A percentile compares a stretch with the other conserved stretches of the same genome.
Conservation (phyloP, 257 asterid species). For the Sherardia arvensis region DNA sequence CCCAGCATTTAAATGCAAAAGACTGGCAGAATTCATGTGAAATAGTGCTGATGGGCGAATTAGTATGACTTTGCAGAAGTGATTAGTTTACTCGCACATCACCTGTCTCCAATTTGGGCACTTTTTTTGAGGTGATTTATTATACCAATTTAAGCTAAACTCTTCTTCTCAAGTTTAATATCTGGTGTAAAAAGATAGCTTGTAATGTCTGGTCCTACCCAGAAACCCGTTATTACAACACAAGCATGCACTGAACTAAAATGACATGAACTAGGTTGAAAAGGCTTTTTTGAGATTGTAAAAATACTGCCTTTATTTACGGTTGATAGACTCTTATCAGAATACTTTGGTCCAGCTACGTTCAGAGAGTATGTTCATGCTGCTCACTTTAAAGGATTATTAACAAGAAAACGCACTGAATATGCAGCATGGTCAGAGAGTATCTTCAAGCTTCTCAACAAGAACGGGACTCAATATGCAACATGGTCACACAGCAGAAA, state of each 20-base stretch:
- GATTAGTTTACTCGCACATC: no score
- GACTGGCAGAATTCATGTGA: background rate
- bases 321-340: constrained; percentile 18
- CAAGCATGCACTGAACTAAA: constrained; percentile 18
- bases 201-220: constrained; percentile 70
- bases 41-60: no score
- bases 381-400: background rate
- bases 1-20: constrained; percentile 4
- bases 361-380: background rate
- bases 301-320: constrained; percentile 15
- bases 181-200: constrained; percentile 28
- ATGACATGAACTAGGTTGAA: constrained; percentile 18
- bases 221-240: constrained; percentile 46
- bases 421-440: no score
- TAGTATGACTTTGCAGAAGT: no score
- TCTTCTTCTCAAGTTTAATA: no score
- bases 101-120: no score
- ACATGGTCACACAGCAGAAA: background rate
- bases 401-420: no score
- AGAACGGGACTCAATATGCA: background rate
- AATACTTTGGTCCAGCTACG: constrained; percentile 4
- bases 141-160: no score
- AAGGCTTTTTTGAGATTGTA: constrained; percentile 19
- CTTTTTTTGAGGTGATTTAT: no score
- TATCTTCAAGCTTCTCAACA: no score